Evolutionary conservation across 106 monocot genomes (phyloP).

Genomic region (Triglochin maritima): DNA sequence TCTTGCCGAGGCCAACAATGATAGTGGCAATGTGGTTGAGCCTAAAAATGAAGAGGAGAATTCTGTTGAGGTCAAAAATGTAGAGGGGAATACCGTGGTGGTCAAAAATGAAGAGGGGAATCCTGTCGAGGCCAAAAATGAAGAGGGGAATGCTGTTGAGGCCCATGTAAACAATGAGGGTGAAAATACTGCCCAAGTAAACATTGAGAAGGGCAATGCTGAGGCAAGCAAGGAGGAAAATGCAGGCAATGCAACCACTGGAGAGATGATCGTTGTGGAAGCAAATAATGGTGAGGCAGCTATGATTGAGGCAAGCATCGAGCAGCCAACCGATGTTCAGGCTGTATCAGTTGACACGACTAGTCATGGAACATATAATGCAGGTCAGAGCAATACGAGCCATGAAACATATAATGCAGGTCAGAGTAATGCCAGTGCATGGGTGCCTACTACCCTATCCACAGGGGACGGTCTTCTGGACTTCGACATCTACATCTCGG

Average conservation of each 20-base stretch:
- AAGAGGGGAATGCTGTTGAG: background rate
- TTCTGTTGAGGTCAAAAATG: background rate
- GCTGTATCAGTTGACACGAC: background rate
- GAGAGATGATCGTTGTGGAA: background rate
- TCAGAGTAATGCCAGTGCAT: no score
- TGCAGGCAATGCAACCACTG: background rate
- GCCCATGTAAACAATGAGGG: no score
- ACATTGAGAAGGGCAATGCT: background rate
- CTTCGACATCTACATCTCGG: conserved; percentile 26
- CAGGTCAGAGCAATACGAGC: background rate
- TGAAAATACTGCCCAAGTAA: background rate
- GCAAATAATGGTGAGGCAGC: background rate
- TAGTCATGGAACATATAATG: no score
- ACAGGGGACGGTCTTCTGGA: conserved; percentile 17
- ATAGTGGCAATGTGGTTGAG: background rate
- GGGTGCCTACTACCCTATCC: background rate
- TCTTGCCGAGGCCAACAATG: background rate
- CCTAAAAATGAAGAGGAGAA: background rate
- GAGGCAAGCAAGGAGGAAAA: background rate
- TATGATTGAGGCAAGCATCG: no score
- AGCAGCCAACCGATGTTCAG: no score
- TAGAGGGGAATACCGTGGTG: background rate
- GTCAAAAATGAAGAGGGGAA: background rate
- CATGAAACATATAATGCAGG: conserved; percentile 2
- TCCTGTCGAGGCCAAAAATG: background rate